Evolutionary conservation across 805 yeast species (phyloP).

Genomic region (Schizosaccharomyces cryophilus): DNA sequence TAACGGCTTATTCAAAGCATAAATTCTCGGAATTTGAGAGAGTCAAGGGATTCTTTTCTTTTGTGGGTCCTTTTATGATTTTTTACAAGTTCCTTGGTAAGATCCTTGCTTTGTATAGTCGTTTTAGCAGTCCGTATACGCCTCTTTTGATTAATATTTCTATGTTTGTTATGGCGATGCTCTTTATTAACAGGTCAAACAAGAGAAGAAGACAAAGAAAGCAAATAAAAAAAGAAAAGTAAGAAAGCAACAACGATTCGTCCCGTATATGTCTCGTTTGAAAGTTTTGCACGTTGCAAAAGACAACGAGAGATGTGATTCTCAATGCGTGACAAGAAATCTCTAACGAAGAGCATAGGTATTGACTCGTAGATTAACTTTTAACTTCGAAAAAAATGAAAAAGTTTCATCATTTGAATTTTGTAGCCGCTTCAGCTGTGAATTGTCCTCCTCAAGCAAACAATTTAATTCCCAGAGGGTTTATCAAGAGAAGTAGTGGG

Average conservation of each 20-base stretch:
- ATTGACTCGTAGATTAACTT: too few relatives aligned
- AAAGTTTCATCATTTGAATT: too few relatives aligned
- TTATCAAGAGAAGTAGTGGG: neutral
- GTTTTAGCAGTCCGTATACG: neutral
- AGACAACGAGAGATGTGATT: too few relatives aligned
- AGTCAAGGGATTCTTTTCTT: neutral
- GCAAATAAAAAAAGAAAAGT: too few relatives aligned
- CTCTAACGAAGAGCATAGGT: too few relatives aligned
- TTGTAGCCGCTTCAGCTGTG: too few relatives aligned
- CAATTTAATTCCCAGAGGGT: neutral
- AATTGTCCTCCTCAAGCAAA: too few relatives aligned
- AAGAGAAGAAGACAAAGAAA: neutral
- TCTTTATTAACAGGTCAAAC: neutral
- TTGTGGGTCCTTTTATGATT: neutral
- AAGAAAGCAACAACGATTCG: too few relatives aligned
- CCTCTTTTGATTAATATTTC: neutral
- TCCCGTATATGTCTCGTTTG: too few relatives aligned
- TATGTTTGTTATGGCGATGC: neutral
- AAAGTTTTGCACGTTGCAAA: too few relatives aligned
- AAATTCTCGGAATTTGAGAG: neutral
- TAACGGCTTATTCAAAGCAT: neutral
- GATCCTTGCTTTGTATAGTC: neutral
- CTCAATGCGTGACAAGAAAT: too few relatives aligned
- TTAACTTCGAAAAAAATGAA: too few relatives aligned
- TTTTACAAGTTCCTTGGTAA: neutral